Conservation (phyloP, 179 eudicot species). For the Vitellaria paradoxa region DNA sequence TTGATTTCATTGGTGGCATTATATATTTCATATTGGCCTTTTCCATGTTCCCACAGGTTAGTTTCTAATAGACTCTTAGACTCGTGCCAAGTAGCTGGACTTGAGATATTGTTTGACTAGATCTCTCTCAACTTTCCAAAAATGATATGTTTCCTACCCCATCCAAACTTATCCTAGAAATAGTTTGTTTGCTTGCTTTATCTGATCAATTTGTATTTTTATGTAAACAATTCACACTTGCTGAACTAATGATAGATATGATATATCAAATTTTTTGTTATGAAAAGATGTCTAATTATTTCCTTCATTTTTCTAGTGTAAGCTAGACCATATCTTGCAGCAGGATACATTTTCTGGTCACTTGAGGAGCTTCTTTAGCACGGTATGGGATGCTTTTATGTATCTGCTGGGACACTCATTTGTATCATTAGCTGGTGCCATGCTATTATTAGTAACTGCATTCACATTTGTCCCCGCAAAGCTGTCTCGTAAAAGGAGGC, state of each 20-base stretch:
- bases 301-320: constrained; percentile 50
- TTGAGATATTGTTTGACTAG: constrained; percentile 1
- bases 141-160: neutral
- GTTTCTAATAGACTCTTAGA: constrained; percentile 9
- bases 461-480: constrained; percentile 76
- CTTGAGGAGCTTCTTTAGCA: constrained; percentile 67
- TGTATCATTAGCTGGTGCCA: constrained; percentile 67
- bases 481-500: constrained; percentile 73
- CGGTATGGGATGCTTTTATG: constrained; percentile 78
- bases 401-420: constrained; percentile 73
- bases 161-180: neutral
- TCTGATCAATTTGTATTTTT: neutral
- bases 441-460: constrained; percentile 59
- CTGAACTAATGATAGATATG: neutral
- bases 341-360: constrained; percentile 84
- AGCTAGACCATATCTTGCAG: constrained; percentile 82
- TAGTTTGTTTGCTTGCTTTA: constrained; percentile 3
- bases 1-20: constrained; percentile 92
- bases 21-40: constrained; percentile 85
- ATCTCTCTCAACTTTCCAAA: neutral
- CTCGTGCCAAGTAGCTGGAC: neutral
- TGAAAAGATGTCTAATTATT: constrained; percentile 17
- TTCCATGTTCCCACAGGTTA: constrained; percentile 98
- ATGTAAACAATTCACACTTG: neutral
- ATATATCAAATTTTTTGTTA: neutral